These are phyloP conservation scores for Casaregolazyma suthepensis DNA, from an alignment of 1,139 yeast species.

Conservation along the genomic window DNA sequence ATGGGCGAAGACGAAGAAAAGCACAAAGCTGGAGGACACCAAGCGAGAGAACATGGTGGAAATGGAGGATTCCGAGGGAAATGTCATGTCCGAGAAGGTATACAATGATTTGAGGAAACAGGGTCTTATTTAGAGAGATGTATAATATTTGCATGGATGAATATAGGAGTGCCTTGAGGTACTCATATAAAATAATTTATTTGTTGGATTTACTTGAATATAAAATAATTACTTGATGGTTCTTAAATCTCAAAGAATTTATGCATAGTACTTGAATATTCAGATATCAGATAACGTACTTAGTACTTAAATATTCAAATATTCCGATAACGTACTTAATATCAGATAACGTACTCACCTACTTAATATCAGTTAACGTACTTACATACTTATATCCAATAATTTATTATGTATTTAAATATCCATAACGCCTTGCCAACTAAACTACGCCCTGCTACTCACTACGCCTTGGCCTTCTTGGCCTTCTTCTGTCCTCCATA, in stretches of 20 bases:
- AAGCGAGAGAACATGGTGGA: conserved; percentile 58
- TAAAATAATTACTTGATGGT: too few relatives aligned
- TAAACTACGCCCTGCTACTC: too few relatives aligned
- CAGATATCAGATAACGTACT: too few relatives aligned
- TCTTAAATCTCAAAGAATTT: too few relatives aligned
- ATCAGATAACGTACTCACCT: too few relatives aligned
- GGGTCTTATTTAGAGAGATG: conserved; percentile 48
- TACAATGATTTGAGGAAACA: conserved; percentile 81
- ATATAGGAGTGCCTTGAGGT: background rate
- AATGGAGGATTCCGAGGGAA: conserved; percentile 89
- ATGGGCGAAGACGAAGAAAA: conserved; percentile 44
- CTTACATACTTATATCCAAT: too few relatives aligned
- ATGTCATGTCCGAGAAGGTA: conserved; percentile 79
- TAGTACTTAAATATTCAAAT: too few relatives aligned
- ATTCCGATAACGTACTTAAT: too few relatives aligned
- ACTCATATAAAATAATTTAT: too few relatives aligned
- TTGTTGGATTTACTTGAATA: too few relatives aligned
- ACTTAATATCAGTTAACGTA: too few relatives aligned
- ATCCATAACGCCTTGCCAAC: conserved; percentile 29
- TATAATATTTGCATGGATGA: background rate
- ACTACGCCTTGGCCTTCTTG: conserved; percentile 27
- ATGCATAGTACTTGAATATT: too few relatives aligned
- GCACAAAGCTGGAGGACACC: conserved; percentile 37
- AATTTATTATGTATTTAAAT: background rate
- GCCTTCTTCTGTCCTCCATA: conserved; percentile 30